Evolutionary conservation across 2,329 filamentous ascomycete species (phyloP).

Genomic region (Neofusicoccum laricinum): DNA sequence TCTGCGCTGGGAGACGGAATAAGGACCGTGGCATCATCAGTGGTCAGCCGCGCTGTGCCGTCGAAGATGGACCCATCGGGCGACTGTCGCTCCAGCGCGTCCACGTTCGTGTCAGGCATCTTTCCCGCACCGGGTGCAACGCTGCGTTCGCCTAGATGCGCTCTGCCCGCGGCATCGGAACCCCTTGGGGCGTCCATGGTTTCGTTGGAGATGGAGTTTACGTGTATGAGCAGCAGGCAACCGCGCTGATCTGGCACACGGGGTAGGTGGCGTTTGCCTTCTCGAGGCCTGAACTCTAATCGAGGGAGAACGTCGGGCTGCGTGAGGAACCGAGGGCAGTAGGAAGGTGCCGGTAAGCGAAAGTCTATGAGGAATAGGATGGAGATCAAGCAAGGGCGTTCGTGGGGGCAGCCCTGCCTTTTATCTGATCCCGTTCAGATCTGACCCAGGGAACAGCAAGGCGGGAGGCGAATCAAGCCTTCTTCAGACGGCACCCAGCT

Average conservation of each 20-base stretch:
- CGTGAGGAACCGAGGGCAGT: neutral
- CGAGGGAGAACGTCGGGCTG: neutral
- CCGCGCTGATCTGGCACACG: neutral
- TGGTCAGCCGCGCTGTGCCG: conserved; percentile 11
- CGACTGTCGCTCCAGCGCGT: neutral
- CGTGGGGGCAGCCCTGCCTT: neutral
- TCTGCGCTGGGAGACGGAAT: conserved; percentile 15
- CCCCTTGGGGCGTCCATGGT: neutral
- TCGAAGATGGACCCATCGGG: neutral
- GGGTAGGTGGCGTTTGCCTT: neutral
- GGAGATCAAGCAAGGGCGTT: too few species aligned
- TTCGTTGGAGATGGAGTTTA: neutral
- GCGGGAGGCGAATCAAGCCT: neutral
- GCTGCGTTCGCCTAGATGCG: neutral
- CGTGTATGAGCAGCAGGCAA: neutral
- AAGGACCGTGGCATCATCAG: conserved; percentile 8
- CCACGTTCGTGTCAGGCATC: neutral
- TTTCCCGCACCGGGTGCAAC: neutral
- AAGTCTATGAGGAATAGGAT: neutral
- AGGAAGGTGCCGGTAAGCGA: neutral
- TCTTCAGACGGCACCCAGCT: neutral
- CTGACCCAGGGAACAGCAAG: neutral
- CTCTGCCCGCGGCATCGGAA: neutral
- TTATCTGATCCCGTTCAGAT: neutral
- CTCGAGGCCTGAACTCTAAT: neutral